Conservation (phyloP, 169 alveolate species). For the Pseudocohnilembus persalinus region DNA sequence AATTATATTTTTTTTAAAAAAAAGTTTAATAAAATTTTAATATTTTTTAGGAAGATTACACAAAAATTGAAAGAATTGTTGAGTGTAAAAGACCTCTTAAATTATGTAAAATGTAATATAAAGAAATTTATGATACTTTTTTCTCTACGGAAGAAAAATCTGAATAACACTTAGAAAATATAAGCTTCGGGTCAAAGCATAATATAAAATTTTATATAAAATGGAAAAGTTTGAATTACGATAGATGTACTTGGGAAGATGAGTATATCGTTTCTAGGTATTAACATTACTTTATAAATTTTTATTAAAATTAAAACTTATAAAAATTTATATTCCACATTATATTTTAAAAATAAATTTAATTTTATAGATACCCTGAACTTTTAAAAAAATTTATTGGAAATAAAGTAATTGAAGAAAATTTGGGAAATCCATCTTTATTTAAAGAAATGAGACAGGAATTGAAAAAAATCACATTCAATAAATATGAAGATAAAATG, state of each 20-base stretch:
- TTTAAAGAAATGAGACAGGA: slow-evolving; percentile 17
- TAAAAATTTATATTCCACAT: not conserved
- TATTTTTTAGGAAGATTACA: slow-evolving; percentile 35
- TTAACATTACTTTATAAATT: not conserved
- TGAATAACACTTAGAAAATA: slow-evolving; percentile 9
- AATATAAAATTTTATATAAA: slow-evolving; percentile 37
- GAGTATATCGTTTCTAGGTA: slow-evolving; percentile 20
- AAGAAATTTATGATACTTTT: slow-evolving; percentile 28
- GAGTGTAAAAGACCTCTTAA: slow-evolving; percentile 36
- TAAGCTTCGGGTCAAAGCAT: slow-evolving; percentile 20
- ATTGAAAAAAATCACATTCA: slow-evolving; percentile 2
- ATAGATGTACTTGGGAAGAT: slow-evolving; percentile 44
- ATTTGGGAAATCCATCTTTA: slow-evolving; percentile 21
- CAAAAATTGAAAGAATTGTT: slow-evolving; percentile 39
- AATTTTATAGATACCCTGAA: slow-evolving; percentile 24
- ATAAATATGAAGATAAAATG: not conserved
- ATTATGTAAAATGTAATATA: slow-evolving; percentile 2
- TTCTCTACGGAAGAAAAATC: slow-evolving; percentile 10
- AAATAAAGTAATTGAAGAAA: slow-evolving; percentile 43
- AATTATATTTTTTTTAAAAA: no score
- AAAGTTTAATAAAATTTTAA: no score
- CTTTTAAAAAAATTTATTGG: slow-evolving; percentile 20
- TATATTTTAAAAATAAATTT: no score
- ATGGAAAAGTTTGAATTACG: slow-evolving; percentile 40
- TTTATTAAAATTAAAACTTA: no score